Conservation (phyloP, 2,329 filamentous ascomycete species). For the Colletotrichum neosansevieriae region DNA sequence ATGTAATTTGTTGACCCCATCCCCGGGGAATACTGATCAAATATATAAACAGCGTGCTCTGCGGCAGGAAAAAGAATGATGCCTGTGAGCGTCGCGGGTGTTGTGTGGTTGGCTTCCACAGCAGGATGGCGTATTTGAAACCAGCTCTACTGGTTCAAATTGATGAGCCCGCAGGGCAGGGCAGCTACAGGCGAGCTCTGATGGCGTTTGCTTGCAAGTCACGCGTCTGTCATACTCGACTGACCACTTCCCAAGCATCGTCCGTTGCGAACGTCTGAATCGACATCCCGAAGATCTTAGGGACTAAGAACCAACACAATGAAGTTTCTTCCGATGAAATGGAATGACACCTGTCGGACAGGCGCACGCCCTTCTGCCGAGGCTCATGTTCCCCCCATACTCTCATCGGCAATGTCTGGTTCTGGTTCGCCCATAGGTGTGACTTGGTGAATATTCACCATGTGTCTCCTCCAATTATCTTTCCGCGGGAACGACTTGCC, state of each 20-base stretch:
- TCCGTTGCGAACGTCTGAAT: not conserved
- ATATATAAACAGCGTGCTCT: constrained; percentile 20
- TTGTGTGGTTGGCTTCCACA: not conserved
- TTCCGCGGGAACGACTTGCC: constrained; percentile 71
- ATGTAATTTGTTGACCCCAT: not conserved
- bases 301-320: not conserved
- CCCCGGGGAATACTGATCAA: not conserved
- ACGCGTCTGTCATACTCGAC: constrained; percentile 18
- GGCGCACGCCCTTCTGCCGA: not conserved
- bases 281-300: no score
- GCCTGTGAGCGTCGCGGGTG: constrained; percentile 11
- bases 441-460: constrained; percentile 69
- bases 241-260: constrained; percentile 34
- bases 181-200: not conserved
- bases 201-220: constrained; percentile 26
- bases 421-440: constrained; percentile 41
- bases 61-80: constrained; percentile 13
- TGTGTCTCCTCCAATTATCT: constrained; percentile 73
- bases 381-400: constrained; percentile 37
- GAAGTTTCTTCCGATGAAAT: not conserved
- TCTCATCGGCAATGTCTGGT: constrained; percentile 42
- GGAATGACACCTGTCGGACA: not conserved
- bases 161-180: not conserved
- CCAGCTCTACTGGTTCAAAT: not conserved
- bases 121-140: not conserved